Conservation (phyloP, 768 basidiomycete genomes). For the Hypholoma sublateritium region DNA sequence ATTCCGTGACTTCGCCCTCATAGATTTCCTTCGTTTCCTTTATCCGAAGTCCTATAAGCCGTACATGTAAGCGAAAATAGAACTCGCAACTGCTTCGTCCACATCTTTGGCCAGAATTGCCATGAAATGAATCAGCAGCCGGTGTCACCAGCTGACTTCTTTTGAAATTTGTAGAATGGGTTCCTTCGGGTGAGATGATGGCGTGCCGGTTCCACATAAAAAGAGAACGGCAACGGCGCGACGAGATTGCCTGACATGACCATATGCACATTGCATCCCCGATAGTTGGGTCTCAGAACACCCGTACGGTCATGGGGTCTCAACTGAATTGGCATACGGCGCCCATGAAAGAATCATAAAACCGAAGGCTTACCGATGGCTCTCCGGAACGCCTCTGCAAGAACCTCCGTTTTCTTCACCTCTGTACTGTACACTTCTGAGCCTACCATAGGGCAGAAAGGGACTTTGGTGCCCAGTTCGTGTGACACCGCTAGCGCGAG, state of each 20-base stretch:
- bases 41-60: slow-evolving; percentile 79
- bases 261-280: neutral
- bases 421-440: slow-evolving; percentile 96
- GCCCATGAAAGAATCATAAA: slow-evolving; percentile 11
- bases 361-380: slow-evolving; percentile 78
- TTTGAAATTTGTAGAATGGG: neutral
- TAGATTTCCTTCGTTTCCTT: slow-evolving; percentile 99
- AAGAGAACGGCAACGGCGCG: neutral
- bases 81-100: neutral
- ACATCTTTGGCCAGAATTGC: neutral
- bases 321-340: neutral
- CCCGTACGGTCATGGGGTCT: slow-evolving; percentile 1
- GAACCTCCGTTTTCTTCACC: slow-evolving; percentile 98
- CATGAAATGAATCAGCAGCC: neutral
- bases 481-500: slow-evolving; percentile 94
- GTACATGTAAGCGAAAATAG: slow-evolving; percentile 3
- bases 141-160: slow-evolving; percentile 1
- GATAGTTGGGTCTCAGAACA: neutral
- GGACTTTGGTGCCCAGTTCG: slow-evolving; percentile 91
- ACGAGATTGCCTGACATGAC: slow-evolving; percentile 2
- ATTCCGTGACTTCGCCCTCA: slow-evolving; percentile 96
- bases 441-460: slow-evolving; percentile 99
- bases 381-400: slow-evolving; percentile 91
- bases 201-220: neutral
- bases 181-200: neutral